Percentiles rank a stretch among this genome's conserved stretches.
phyloP scores from a whole-genome alignment of 2,329 filamentous ascomycete genomes.

The Monosporascus sp. region DNA sequence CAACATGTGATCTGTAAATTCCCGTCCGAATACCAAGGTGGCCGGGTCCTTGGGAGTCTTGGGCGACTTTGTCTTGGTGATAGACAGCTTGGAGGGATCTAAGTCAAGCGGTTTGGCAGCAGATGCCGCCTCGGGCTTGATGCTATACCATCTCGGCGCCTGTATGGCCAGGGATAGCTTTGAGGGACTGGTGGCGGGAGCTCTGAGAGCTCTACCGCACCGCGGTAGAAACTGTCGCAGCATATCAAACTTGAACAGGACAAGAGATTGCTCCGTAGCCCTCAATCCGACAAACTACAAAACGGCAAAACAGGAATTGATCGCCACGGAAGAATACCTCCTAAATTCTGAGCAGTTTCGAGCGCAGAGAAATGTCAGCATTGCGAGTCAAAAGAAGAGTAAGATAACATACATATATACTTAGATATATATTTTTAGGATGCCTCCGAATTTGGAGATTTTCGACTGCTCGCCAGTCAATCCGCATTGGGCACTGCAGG shows the following conservation, averaged over 20 bases:
- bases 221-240: constrained; percentile 40
- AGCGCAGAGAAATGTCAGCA: too few species aligned
- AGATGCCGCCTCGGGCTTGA: constrained; percentile 45
- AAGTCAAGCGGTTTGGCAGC: constrained; percentile 57
- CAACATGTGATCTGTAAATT: constrained; percentile 98
- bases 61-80: constrained; percentile 71
- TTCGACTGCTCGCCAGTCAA: not conserved
- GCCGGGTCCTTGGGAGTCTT: constrained; percentile 69
- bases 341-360: too few species aligned
- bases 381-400: too few species aligned
- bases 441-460: not conserved
- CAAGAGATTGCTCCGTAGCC: too few species aligned
- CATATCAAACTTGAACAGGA: constrained; percentile 26
- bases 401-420: too few species aligned
- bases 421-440: too few species aligned
- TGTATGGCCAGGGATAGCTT: constrained; percentile 29
- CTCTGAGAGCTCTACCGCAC: constrained; percentile 32
- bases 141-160: constrained; percentile 44
- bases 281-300: too few species aligned
- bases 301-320: too few species aligned
- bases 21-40: constrained; percentile 82
- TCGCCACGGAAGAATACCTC: too few species aligned
- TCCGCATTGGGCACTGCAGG: not conserved
- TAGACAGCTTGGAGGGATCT: constrained; percentile 69
- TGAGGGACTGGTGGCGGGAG: constrained; percentile 24